Percentiles rank a stretch among this genome's conserved stretches.
Conservation (phyloP, 2,329 filamentous ascomycete genomes). For the Nothomitra cinnamomea region DNA sequence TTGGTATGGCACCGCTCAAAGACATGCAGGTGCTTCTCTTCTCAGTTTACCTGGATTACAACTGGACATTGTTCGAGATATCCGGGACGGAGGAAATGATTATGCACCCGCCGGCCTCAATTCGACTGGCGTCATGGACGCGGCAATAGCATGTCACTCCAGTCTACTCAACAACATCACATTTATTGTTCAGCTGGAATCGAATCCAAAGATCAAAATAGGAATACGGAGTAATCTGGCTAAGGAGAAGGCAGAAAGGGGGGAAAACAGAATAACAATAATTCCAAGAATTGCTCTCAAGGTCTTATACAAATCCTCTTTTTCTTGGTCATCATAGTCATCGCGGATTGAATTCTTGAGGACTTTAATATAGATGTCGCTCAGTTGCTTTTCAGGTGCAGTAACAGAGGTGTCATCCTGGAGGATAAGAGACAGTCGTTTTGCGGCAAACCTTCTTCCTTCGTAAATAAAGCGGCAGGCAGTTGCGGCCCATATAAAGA, state of each 20-base stretch:
- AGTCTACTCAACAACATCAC: too few relatives aligned
- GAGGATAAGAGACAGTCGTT: constrained; percentile 15
- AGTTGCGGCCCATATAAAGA: constrained; percentile 21
- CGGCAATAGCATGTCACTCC: too few relatives aligned
- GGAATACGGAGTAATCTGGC: not conserved
- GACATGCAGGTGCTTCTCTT: too few relatives aligned
- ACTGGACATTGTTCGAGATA: too few relatives aligned
- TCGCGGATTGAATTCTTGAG: constrained; percentile 12
- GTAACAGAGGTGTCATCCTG: constrained; percentile 1
- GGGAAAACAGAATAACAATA: not conserved
- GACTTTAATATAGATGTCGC: constrained; percentile 15
- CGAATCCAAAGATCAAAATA: too few relatives aligned
- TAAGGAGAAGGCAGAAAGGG: not conserved
- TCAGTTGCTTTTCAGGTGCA: constrained; percentile 10
- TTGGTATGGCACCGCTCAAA: constrained; percentile 1
- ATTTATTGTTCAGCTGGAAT: too few relatives aligned
- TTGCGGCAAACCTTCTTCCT: constrained; percentile 9
- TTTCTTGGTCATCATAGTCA: constrained; percentile 8
- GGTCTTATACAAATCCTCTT: constrained; percentile 4
- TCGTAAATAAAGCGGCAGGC: not conserved
- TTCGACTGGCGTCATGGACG: too few relatives aligned
- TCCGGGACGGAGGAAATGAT: too few relatives aligned
- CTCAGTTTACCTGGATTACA: too few relatives aligned
- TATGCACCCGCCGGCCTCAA: too few relatives aligned
- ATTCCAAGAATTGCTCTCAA: constrained; percentile 14